Evolutionary conservation across 163 green algal species (phyloP), one percentile per base, ranked within the genome.

Genomic region (Prototheca wickerhamii): DNA sequence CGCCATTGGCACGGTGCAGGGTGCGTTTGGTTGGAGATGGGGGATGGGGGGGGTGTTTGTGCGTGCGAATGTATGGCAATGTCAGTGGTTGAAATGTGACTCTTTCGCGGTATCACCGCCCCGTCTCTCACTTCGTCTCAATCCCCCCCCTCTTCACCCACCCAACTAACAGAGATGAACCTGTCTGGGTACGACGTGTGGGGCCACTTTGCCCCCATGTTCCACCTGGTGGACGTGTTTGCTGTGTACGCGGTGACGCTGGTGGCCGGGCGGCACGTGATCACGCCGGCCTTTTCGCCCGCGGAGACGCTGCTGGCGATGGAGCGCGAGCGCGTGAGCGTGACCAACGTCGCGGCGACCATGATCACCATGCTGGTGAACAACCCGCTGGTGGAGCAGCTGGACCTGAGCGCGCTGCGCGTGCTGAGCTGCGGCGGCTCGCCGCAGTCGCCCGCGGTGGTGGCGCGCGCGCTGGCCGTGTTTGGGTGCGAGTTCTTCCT

Each of bases 201-300:
- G 89, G 76, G 78, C 34, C 89, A 95, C 71, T 84, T 91, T 65
- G 89, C 89, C 3, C 89, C 89, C 5, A 89, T 96, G 70, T 96
- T 96, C 75, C 89, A 96, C 72, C 83, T 96, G 57, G 89, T 96
- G 33, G 89, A 96, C 60, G 87, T 86, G 10, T 96, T 96, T 81
- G 89, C 87, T 7, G 76, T 93, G 1, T 95, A 94, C 64, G 80
- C 85, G 35, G 82, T 96, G 58, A 94, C 86, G 0, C 64, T 89
- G 52, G 75, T 92, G 58, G 87, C 85, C 1, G 89, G 86, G 5
- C 74, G 87, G 35, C 87, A 95, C 73, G 83, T 95, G 17, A 74
- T 86, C 31, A 61, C 87, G 31, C 80, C 78, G 20, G 69, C 43
- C 30, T 96, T 95, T 72, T 77, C 37, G 10, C 64, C 87, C 0